Base-by-base conservation (phyloP, 1,284 basidiomycete genomes). In the Macrocybe sp. region DNA sequence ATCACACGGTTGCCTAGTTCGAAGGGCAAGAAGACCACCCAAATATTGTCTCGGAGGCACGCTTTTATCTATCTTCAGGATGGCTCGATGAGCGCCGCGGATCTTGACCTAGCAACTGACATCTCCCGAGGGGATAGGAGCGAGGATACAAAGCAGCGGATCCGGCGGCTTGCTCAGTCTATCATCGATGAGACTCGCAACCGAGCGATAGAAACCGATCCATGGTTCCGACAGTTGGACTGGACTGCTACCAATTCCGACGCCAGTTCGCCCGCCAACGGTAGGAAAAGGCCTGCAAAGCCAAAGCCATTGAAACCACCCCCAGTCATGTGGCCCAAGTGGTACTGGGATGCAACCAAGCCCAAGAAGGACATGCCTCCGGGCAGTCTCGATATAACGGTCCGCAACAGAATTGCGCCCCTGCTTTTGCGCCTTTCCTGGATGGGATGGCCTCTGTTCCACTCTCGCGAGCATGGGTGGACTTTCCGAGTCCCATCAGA, bases 381-480 rank as follows among this genome's bases (percentile, higher is more conserved):
- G 0, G 85, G 85, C 4, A 76, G 83, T 2, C 75, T 97, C 30
- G 92, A 97, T 59, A 72, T 99, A 47, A 95, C 95, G 2, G 83
- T 90, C 39, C 85, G 93, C 40, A 92, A 84, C 54, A 81, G 88
- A 10, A 74, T 93, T 32, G 82, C 95, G 0, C 93, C 95, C 0
- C 72, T 97, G 3, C 79, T 99, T 1, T 77, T 99, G 5, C 83
- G 83, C 7, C 75, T 99, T 29, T 88, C 88, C 0, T 99, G 96
- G 95, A 74, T 85, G 54, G 87, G 83, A 5, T 86, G 83, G 67
- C 95, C 97, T 0, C 75, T 99, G 7, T 85, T 90, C 58, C 75
- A 89, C 64, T 96, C 92, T 37, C 83, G 87, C 37, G 80, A 94
- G 62, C 85, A 97, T 61, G 95, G 93, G 0, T 99, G 96, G 95